Base-by-base conservation (phyloP, 1,284 basidiomycete species). In the Filobasidium uniguttulatum region DNA sequence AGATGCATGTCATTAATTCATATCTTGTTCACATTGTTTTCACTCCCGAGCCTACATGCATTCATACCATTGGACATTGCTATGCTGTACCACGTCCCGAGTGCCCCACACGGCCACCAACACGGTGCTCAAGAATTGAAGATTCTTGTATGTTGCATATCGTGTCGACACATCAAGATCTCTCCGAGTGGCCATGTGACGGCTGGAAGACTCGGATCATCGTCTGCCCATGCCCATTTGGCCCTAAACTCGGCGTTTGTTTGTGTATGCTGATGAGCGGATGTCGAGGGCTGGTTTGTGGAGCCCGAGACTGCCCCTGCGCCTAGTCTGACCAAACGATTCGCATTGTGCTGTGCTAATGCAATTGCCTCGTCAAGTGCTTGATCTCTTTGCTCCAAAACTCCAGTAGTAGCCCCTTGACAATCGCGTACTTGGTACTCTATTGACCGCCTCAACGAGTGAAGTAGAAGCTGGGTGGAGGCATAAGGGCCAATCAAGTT, bases 181-280 rank as follows among this genome's bases (percentile, higher is more conserved):
- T 98, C 93, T n/a, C 90, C 91, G 14, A 98, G 67, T 0, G 93
- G 93, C 88, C 91, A 98, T 4, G 85, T 94, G 57, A 81, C 89
- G 22, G 83, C 82, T 4, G 89, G 89, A 1, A 57, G 56, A 26
- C 57, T 55, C 6, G 59, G 55, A 22, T 37, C 50, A 8, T 37
- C 40, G 22, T 28, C 36, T n/a, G 33, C 31, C 36, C 33, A 14
- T 23, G 49, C 38, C 15, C 38, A 50, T 9, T 12, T 22, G 9
- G 29, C 3, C 14, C 26, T 5, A 7, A 26, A 26, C 36, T 37
- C 29, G n/a, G n/a, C n/a, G n/a, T n/a, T n/a, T n/a, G n/a, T n/a
- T n/a, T n/a, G n/a, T n/a, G n/a, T n/a, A n/a, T n/a, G n/a, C n/a
- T n/a, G n/a, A n/a, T n/a, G n/a, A n/a, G n/a, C n/a, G 3, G 36